Conservation (phyloP, 768 basidiomycete species). For the Mycena indigotica region DNA sequence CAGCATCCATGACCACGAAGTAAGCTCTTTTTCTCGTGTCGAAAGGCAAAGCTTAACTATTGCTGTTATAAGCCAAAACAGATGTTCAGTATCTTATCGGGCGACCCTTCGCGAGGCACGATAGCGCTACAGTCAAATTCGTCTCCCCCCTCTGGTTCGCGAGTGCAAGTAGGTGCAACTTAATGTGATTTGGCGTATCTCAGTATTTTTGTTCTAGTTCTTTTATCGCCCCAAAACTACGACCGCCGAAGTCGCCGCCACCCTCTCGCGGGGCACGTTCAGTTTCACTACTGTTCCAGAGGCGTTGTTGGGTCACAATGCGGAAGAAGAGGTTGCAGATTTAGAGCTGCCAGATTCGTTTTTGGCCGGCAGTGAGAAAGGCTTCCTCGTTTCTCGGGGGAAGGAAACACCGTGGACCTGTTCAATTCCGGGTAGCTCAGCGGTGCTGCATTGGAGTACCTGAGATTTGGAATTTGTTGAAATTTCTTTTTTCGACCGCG, state of each 20-base stretch:
- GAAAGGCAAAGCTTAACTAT: too few species aligned
- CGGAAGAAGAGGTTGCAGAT: not conserved
- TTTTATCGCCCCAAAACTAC: slow-evolving; percentile 39
- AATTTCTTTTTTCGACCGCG: too few species aligned
- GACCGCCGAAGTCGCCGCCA: slow-evolving; percentile 6
- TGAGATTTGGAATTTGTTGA: not conserved
- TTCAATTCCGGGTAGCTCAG: slow-evolving; percentile 39
- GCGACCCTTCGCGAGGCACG: slow-evolving; percentile 70
- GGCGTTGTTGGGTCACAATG: not conserved
- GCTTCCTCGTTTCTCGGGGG: slow-evolving; percentile 41
- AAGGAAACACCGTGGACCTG: slow-evolving; percentile 44
- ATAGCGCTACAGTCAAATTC: slow-evolving; percentile 59
- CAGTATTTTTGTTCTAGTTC: slow-evolving; percentile 33
- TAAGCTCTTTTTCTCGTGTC: slow-evolving; percentile 21
- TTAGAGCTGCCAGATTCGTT: slow-evolving; percentile 33
- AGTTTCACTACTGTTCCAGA: slow-evolving; percentile 22
- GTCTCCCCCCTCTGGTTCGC: slow-evolving; percentile 52
- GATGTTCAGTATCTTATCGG: slow-evolving; percentile 64
- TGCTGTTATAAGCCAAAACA: slow-evolving; percentile 39
- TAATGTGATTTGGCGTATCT: slow-evolving; percentile 3
- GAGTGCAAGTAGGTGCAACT: slow-evolving; percentile 44
- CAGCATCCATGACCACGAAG: slow-evolving; percentile 31
- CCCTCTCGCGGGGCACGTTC: slow-evolving; percentile 11
- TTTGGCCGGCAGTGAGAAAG: slow-evolving; percentile 57
- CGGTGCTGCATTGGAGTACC: slow-evolving; percentile 26